Evolutionary conservation across 2,329 filamentous ascomycete species (phyloP).

Genomic region (Neofusicoccum sp.): DNA sequence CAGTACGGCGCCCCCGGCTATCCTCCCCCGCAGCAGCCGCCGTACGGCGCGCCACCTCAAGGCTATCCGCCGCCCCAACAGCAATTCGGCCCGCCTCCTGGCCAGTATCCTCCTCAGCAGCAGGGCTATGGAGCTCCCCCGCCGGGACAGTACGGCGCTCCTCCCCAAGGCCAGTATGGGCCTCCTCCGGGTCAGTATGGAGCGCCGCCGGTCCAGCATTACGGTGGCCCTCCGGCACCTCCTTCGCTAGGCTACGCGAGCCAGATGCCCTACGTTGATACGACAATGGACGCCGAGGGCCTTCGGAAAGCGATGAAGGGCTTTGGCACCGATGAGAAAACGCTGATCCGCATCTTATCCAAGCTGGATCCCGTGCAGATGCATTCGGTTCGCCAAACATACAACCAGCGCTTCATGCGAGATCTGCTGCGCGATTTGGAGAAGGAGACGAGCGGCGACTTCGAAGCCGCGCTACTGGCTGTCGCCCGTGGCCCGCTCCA

Average conservation of each 20-base stretch:
- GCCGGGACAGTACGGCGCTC: conserved; percentile 41
- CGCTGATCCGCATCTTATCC: conserved; percentile 70
- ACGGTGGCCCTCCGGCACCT: conserved; percentile 52
- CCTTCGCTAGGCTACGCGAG: conserved; percentile 76
- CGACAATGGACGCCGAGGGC: conserved; percentile 67
- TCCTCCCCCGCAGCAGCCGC: conserved; percentile 4
- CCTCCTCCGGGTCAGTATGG: conserved; percentile 32
- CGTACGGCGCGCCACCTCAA: conserved; percentile 28
- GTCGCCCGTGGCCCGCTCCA: conserved; percentile 77
- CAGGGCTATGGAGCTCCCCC: conserved; percentile 37
- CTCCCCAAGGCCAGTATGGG: conserved; percentile 35
- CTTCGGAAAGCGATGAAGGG: conserved; percentile 88
- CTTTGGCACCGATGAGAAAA: conserved; percentile 84
- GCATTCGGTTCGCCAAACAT: conserved; percentile 61
- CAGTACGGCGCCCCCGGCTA: conserved; percentile 17
- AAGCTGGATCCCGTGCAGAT: conserved; percentile 79
- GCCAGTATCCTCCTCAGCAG: conserved; percentile 35
- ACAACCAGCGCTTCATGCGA: conserved; percentile 64
- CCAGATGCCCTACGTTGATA: conserved; percentile 67
- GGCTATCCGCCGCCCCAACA: conserved; percentile 26
- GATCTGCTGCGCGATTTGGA: conserved; percentile 75
- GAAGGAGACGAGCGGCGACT: conserved; percentile 74
- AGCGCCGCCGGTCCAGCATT: conserved; percentile 41
- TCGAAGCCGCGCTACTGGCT: conserved; percentile 73
- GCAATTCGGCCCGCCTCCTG: conserved; percentile 25